phyloP scores from a whole-genome alignment of 192 early-diverging fungal species.

The Backusella tarrabulga region DNA sequence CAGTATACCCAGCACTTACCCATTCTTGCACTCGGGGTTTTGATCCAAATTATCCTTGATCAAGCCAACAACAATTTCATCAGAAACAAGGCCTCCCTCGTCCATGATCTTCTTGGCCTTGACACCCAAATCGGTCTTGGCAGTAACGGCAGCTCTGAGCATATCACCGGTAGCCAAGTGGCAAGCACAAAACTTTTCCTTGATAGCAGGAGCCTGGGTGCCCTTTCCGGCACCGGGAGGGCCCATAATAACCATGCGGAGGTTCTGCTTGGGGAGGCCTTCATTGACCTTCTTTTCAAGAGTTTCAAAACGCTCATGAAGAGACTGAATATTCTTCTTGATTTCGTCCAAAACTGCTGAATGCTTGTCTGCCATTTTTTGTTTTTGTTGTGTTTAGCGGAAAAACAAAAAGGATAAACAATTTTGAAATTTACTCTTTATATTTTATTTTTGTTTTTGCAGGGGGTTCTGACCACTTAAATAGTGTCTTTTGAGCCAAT shows the following conservation, averaged over 20 bases:
- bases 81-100: slow-evolving; percentile 91
- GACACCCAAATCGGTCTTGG: slow-evolving; percentile 87
- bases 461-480: background rate
- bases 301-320: slow-evolving; percentile 36
- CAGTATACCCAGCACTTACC: slow-evolving; percentile 41
- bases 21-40: slow-evolving; percentile 94
- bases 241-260: slow-evolving; percentile 86
- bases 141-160: slow-evolving; percentile 92
- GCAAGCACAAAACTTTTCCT: slow-evolving; percentile 92
- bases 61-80: slow-evolving; percentile 97
- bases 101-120: slow-evolving; percentile 99
- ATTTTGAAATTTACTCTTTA: background rate
- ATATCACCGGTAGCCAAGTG: slow-evolving; percentile 99
- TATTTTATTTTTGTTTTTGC: background rate
- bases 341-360: slow-evolving; percentile 41
- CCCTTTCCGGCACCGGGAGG: slow-evolving; percentile 85
- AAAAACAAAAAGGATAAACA: background rate
- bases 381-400: slow-evolving; percentile 1
- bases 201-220: slow-evolving; percentile 90
- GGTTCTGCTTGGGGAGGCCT: slow-evolving; percentile 28
- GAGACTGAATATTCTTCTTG: slow-evolving; percentile 40
- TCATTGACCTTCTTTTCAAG: slow-evolving; percentile 38
- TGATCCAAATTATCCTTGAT: slow-evolving; percentile 94
- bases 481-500: background rate
- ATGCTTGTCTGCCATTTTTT: slow-evolving; percentile 35